These are phyloP conservation scores for Acacia confusa DNA, from an alignment of 306 rosid genomes.

Conservation along the genomic window DNA sequence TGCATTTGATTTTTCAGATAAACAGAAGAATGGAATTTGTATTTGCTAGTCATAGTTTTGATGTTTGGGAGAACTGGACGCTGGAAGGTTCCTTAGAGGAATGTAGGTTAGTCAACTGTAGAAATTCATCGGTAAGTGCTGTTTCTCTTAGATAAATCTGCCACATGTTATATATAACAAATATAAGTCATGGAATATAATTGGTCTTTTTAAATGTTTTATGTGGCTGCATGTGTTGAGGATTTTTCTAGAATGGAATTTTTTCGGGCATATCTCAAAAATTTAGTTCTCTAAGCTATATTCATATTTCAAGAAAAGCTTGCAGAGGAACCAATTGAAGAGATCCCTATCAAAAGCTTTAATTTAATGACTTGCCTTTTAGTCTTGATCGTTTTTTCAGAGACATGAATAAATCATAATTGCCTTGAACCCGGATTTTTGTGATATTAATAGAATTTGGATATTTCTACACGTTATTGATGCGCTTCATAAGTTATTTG, in stretches of 20 bases:
- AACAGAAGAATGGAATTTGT: constrained; percentile 96
- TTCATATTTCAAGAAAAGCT: not conserved
- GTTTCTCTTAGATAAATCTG: constrained; percentile 18
- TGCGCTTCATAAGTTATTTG: too few species aligned
- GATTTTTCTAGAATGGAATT: not conserved
- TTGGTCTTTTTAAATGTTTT: constrained; percentile 4
- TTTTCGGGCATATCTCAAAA: not conserved
- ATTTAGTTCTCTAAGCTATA: not conserved
- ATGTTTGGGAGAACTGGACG: constrained; percentile 99
- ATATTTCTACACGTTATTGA: too few species aligned
- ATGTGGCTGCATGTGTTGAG: constrained; percentile 13
- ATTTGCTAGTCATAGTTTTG: constrained; percentile 99
- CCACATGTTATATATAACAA: constrained; percentile 8
- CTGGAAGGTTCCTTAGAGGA: constrained; percentile 85
- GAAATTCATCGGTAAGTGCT: constrained; percentile 75
- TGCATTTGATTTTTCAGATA: constrained; percentile 58
- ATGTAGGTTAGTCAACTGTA: constrained; percentile 89
- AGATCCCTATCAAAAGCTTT: not conserved
- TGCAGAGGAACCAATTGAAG: not conserved
- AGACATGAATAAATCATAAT: not conserved
- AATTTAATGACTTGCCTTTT: not conserved
- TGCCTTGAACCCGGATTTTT: not conserved
- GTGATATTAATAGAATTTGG: not conserved
- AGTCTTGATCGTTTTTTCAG: not conserved
- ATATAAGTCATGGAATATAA: constrained; percentile 1